Evolutionary conservation across 306 rosid genomes (phyloP).

Genomic region (Cucurbita pepo): DNA sequence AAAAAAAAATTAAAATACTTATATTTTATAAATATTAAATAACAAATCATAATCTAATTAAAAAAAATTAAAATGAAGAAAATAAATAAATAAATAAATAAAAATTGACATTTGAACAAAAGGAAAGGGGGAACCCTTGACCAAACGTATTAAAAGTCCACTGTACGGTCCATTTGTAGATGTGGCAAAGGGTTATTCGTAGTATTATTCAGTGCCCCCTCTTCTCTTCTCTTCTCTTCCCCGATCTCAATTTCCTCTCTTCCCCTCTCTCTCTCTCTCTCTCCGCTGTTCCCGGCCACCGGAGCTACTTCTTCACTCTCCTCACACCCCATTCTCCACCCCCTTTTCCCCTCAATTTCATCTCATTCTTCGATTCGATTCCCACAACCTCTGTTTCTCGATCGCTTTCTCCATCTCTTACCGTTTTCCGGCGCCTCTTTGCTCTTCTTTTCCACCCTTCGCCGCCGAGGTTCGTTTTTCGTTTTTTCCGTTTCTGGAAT

Average conservation of each 20-base stretch:
- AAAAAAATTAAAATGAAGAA: not conserved
- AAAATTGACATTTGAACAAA: not conserved
- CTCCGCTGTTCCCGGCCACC: constrained; percentile 3
- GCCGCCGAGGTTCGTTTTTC: not conserved
- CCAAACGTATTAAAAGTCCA: not conserved
- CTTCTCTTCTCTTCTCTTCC: not conserved
- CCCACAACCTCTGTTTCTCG: not conserved
- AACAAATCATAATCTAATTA: too few relatives aligned
- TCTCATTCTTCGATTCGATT: not conserved
- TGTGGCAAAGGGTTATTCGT: constrained; percentile 7
- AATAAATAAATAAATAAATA: not conserved
- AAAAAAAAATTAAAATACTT: too few relatives aligned
- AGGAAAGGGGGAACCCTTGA: not conserved
- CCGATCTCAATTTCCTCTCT: constrained; percentile 1
- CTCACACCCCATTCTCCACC: not conserved
- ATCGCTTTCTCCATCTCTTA: not conserved
- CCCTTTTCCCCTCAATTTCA: not conserved
- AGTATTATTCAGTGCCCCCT: not conserved
- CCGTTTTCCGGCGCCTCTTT: not conserved
- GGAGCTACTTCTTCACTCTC: not conserved
- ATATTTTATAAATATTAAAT: too few relatives aligned
- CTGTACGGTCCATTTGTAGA: constrained; percentile 1
- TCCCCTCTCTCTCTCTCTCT: not conserved
- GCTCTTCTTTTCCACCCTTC: not conserved
- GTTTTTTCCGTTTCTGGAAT: not conserved